Percentiles rank a stretch among this genome's conserved stretches.
Conservation (phyloP, 345 rosid species). For the Cardiospermum halicacabum region DNA sequence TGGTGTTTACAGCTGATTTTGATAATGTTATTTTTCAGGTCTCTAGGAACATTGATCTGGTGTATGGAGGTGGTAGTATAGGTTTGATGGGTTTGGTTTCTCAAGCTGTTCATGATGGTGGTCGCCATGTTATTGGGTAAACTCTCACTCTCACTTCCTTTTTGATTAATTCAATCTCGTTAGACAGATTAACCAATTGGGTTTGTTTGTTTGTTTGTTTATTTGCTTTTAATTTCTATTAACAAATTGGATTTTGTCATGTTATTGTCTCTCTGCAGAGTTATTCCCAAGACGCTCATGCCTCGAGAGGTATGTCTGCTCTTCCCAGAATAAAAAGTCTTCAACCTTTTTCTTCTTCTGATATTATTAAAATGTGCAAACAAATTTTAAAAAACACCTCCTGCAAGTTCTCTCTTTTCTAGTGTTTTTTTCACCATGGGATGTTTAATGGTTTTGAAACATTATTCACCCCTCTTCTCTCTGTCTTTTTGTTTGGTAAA, state of each 20-base stretch:
- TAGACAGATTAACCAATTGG: constrained; percentile 20
- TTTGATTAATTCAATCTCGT: constrained; percentile 1
- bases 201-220: constrained; percentile 6
- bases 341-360: constrained; percentile 31
- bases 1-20: constrained; percentile 19
- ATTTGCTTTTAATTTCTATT: constrained; percentile 21
- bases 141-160: neutral
- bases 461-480: constrained; percentile 22
- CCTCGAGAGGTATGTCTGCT: constrained; percentile 98
- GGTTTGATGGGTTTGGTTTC: constrained; percentile 99
- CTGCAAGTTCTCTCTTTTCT: constrained; percentile 12
- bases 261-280: constrained; percentile 79
- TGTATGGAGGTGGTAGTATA: constrained; percentile 99
- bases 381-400: constrained; percentile 2
- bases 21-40: constrained; percentile 48
- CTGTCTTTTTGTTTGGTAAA: constrained; percentile 20
- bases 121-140: constrained; percentile 99
- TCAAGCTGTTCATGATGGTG: constrained; percentile 99
- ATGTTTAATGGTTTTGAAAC: constrained; percentile 10
- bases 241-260: constrained; percentile 51
- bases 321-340: constrained; percentile 36
- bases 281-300: constrained; percentile 99
- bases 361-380: constrained; percentile 8
- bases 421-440: constrained; percentile 1
- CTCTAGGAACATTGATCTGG: constrained; percentile 93